Evolutionary conservation across 2,329 filamentous ascomycete species (phyloP), one percentile per base, ranked within the genome.

Genomic region (Trichophyton schoenleinii): DNA sequence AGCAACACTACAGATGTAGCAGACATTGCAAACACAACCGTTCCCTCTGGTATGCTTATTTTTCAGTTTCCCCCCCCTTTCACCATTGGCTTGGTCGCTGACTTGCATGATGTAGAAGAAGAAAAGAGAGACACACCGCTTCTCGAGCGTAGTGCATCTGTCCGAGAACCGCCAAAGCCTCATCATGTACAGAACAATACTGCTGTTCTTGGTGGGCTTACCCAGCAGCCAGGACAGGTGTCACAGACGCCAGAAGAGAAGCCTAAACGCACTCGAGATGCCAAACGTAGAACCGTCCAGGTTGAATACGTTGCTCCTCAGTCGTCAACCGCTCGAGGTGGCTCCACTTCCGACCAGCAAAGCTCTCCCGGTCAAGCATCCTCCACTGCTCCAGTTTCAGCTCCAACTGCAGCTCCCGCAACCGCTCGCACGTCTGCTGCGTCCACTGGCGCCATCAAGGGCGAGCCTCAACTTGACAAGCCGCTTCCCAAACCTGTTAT

Each of bases 271-370:
- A 62, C 63, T 41, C 55, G 91, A 67, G 91, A 96, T 71, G 87
- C 87, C 68, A 97, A 97, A 76, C 86, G 94, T 62, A 85, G 91
- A 68, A 99, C 94, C 0, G 90, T 99, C 0, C 94, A 99, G 75
- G 89, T 99, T 64, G 94, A 99, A 77, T 99, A 99, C 73, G 94
- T 97, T 61, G 88, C 91, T 20, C 94, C 94, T 25, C 86, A 87
- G 28, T 95, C 90, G 4, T 86, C 92, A 70, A 96, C 92, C 0
- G 82, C 87, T 64, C 84, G 92, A 65, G 90, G 88, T 34, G 83
- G 83, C 64, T 62, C 68, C 44, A 58, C 73, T 28, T 72, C 75
- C 11, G 60, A 57, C 18, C 42, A 60, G 8, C 52, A 55, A 36
- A 55, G 11, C 52, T 46, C 57, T 11, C 28, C 34, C 13, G n/a